A percentile compares a stretch with the other conserved stretches of the same genome.
phyloP scores from a whole-genome alignment of 257 asterid genomes.

The Solanum rostratum region DNA sequence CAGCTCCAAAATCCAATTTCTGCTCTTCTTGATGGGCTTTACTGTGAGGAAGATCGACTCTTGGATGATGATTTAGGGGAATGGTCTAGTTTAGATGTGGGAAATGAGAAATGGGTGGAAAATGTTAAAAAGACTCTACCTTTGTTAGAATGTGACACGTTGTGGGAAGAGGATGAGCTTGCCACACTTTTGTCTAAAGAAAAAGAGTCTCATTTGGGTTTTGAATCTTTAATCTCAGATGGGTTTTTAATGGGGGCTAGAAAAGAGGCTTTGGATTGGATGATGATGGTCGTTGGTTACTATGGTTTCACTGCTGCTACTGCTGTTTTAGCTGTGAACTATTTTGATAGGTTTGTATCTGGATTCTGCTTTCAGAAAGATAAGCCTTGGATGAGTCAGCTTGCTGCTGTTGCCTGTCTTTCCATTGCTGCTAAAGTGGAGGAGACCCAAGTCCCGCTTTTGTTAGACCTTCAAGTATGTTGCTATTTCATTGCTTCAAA shows the following conservation, averaged over 20 bases:
- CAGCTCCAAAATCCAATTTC: constrained; percentile 46
- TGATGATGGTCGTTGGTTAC: constrained; percentile 46
- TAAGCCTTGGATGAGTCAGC: constrained; percentile 94
- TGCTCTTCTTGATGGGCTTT: constrained; percentile 40
- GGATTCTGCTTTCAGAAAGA: constrained; percentile 61
- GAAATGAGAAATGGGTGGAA: neutral
- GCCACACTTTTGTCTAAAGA: constrained; percentile 43
- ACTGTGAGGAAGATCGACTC: constrained; percentile 66
- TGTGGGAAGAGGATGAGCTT: constrained; percentile 86
- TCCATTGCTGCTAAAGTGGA: constrained; percentile 96
- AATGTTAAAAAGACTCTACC: constrained; percentile 19
- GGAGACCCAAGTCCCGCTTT: constrained; percentile 80
- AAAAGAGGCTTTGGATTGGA: constrained; percentile 59
- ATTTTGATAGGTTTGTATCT: constrained; percentile 53
- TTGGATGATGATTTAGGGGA: constrained; percentile 31
- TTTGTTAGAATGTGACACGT: constrained; percentile 51
- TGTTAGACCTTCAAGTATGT: constrained; percentile 81
- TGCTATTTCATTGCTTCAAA: neutral
- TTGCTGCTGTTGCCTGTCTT: constrained; percentile 85
- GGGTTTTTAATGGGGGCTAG: constrained; percentile 35
- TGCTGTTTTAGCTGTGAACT: constrained; percentile 57
- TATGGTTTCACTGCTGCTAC: constrained; percentile 55
- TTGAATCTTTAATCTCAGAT: constrained; percentile 15
- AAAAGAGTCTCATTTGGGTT: constrained; percentile 19
- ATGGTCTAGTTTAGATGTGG: constrained; percentile 18